Evolutionary conservation across 2,329 filamentous ascomycete species (phyloP), one percentile per base, ranked within the genome.

Genomic region (Chaetomiaceae sp.): DNA sequence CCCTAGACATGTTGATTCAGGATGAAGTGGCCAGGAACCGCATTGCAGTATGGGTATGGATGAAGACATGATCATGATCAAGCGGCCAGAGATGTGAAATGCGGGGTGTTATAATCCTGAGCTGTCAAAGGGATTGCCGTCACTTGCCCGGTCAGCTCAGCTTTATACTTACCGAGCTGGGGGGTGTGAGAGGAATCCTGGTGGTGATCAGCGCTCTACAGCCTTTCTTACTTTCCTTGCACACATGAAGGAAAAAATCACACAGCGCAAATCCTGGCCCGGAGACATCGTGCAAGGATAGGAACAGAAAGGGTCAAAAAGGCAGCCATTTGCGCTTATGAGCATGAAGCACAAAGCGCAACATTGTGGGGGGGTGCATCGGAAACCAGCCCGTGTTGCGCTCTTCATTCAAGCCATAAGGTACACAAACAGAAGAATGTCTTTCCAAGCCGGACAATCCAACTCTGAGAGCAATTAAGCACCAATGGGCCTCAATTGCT

Each of bases 81-180:
- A n/a, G n/a, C n/a, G n/a, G n/a, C n/a, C 1, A 42, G 20, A 23
- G 32, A 36, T 11, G 30, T 30, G 36, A 14, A 16, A 4, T n/a
- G n/a, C n/a, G n/a, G n/a, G 16, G 16, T 13, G 37, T 14, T 46
- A 46, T 55, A 53, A 45, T 30, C 18, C n/a, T 32, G 11, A 4
- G 5, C 11, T 18, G 11, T 48, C 33, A 48, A 55, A 55, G 36
- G 14, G 18, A 20, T 2, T 9, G 10, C 18, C 46, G 33, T 54
- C 27, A 36, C 27, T 41, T 25, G 23, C 34, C 36, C 20, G 29
- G 20, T 14, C 42, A 16, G 23, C 10, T n/a, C 14, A n/a, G 20
- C 2, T 16, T 11, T n/a, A 4, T 33, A 25, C 18, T 25, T 20
- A 9, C 25, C n/a, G n/a, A n/a, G 13, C 11, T 16, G 33, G 0